A percentile compares a stretch with the other conserved stretches of the same genome.
These are phyloP conservation scores for Taiozyma sp. DNA, from an alignment of 1,139 yeast species.

Conservation along the genomic window DNA sequence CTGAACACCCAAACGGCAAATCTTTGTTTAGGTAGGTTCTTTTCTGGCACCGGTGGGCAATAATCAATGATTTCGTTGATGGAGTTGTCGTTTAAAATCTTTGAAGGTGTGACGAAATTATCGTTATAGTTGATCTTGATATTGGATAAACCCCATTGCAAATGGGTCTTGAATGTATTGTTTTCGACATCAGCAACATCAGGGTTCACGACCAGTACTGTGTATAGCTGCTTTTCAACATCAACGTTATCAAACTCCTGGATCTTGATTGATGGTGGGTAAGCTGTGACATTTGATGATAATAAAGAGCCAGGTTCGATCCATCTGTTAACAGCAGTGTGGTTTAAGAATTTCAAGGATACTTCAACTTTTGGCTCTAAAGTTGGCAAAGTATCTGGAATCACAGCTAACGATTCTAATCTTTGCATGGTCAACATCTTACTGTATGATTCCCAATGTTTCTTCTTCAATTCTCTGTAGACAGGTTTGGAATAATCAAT, in stretches of 20 bases:
- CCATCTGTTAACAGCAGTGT: slow-evolving; percentile 59
- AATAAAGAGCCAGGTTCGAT: slow-evolving; percentile 74
- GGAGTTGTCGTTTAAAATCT: slow-evolving; percentile 16
- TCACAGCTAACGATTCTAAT: slow-evolving; percentile 76
- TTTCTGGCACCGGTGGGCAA: slow-evolving; percentile 85
- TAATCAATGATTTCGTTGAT: slow-evolving; percentile 53
- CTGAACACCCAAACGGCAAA: slow-evolving; percentile 89
- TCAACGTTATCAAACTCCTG: slow-evolving; percentile 65
- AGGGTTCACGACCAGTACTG: slow-evolving; percentile 83
- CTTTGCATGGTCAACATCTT: slow-evolving; percentile 82
- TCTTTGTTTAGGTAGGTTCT: slow-evolving; percentile 79
- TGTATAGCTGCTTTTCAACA: slow-evolving; percentile 45
- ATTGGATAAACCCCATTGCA: slow-evolving; percentile 79
- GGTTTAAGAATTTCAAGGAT: slow-evolving; percentile 66
- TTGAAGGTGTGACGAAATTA: slow-evolving; percentile 50
- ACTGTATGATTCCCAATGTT: slow-evolving; percentile 69
- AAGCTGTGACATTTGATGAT: slow-evolving; percentile 66
- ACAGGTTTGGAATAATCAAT: slow-evolving; percentile 76
- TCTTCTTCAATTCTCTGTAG: slow-evolving; percentile 61
- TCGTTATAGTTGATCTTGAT: slow-evolving; percentile 57
- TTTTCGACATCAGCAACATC: slow-evolving; percentile 77
- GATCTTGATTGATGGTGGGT: slow-evolving; percentile 71
- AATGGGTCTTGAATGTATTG: slow-evolving; percentile 66
- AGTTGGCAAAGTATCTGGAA: slow-evolving; percentile 94
- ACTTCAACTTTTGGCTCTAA: slow-evolving; percentile 80